Conservation (phyloP, 305 asterid genomes). For the Petunia hybrid region DNA sequence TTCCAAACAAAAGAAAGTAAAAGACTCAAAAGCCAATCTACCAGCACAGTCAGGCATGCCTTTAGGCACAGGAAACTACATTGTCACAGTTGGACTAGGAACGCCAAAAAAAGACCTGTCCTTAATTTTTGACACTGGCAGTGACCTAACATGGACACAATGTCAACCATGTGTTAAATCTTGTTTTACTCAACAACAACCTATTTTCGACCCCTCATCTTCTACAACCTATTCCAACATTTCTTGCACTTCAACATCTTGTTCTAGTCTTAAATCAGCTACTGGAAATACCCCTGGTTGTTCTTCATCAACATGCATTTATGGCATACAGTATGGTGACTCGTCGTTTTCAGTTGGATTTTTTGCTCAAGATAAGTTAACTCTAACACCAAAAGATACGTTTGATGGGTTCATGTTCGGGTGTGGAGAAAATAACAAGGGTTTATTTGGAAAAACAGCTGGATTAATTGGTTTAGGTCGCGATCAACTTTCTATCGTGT, state of each 20-base stretch:
- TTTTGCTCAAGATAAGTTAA: slow-evolving; percentile 55
- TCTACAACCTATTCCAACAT: slow-evolving; percentile 66
- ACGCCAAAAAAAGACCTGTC: slow-evolving; percentile 56
- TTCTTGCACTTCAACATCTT: slow-evolving; percentile 50
- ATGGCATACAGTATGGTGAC: slow-evolving; percentile 62
- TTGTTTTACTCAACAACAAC: slow-evolving; percentile 69
- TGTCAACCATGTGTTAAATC: slow-evolving; percentile 62
- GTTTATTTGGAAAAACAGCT: slow-evolving; percentile 64
- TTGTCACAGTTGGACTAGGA: slow-evolving; percentile 65
- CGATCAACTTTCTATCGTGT: slow-evolving; percentile 55
- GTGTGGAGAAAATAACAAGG: slow-evolving; percentile 75
- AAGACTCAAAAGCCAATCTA: slow-evolving; percentile 48
- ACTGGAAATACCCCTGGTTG: slow-evolving; percentile 55
- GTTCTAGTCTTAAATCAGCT: slow-evolving; percentile 54
- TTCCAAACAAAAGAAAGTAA: slow-evolving; percentile 23
- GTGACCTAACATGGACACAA: slow-evolving; percentile 83
- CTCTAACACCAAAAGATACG: slow-evolving; percentile 49
- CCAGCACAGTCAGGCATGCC: slow-evolving; percentile 55
- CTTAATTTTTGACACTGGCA: slow-evolving; percentile 78
- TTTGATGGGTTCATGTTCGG: slow-evolving; percentile 64
- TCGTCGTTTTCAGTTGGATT: slow-evolving; percentile 61
- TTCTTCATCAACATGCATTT: slow-evolving; percentile 51
- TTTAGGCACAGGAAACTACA: slow-evolving; percentile 57
- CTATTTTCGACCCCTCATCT: slow-evolving; percentile 61
- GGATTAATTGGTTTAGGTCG: slow-evolving; percentile 79